Base-by-base conservation (phyloP, 805 yeast genomes). In the Teunomyces tritomae region DNA sequence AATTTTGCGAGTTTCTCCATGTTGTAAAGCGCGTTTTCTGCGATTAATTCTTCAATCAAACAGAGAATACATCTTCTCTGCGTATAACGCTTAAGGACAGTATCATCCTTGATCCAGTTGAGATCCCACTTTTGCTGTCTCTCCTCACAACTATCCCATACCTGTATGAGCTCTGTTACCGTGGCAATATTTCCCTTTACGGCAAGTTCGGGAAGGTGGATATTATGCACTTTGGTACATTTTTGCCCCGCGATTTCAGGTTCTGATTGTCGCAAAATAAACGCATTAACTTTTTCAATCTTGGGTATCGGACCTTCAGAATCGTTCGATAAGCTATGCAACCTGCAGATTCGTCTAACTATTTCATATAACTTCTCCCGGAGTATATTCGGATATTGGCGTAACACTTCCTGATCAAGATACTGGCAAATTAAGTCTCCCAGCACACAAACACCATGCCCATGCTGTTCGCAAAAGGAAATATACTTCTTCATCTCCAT, bases 21-120 rank as follows among this genome's bases (percentile, higher is more conserved):
- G 28, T 29, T 30, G 14, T 41, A 41, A 11, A 41, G 20, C 8
- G 43, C 39, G 26, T 27, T 33, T 9, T 33, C 40, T 4, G 39
- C 29, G 8, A 33, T 28, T 4, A 43, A 17, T 9, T 43, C 45
- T n/a, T 43, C 37, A 3, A 43, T 27, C 28, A 43, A 34, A n/a
- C 34, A 32, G n/a, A 32, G 33, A 5, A 43, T 33, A 17, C 39
- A 27, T 33, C 34, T 43, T 28, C 45, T 13, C 13, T 13, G 16
- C 8, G 33, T 33, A 16, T 34, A 43, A 13, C 36, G 39, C 14
- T 43, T 28, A 4, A 26, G 27, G 26, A 28, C 16, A 33, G 8
- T 17, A 8, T 13, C 32, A 14, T 33, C 32, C 24, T 43, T 24
- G 39, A 43, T 43, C 45, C 45, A 43, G 8, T 33, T 14, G 14